phyloP scores from a whole-genome alignment of 2,329 filamentous ascomycete genomes.

The Fonsecaea monophora region DNA sequence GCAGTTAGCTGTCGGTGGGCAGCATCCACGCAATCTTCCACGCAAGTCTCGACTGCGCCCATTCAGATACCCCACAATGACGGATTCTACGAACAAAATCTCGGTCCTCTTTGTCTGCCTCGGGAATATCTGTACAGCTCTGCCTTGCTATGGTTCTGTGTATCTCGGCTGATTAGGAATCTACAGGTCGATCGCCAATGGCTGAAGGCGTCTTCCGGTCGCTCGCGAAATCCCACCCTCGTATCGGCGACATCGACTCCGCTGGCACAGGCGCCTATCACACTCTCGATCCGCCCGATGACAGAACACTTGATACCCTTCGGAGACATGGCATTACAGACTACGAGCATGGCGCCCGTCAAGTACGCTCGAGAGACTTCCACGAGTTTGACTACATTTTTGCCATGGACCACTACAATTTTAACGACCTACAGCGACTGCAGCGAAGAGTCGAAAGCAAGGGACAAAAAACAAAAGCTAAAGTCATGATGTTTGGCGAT shows the following conservation, averaged over 20 bases:
- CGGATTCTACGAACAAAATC: constrained; percentile 45
- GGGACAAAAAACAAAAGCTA: constrained; percentile 50
- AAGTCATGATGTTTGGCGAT: constrained; percentile 83
- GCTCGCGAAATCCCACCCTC: constrained; percentile 58
- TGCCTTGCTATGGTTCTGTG: constrained; percentile 4
- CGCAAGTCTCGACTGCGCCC: constrained; percentile 30
- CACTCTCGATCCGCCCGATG: constrained; percentile 75
- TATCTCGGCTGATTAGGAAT: constrained; percentile 19
- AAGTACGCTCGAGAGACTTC: constrained; percentile 76
- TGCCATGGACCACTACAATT: constrained; percentile 88
- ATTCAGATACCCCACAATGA: constrained; percentile 24
- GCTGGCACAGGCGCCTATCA: constrained; percentile 93
- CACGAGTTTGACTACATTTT: constrained; percentile 89
- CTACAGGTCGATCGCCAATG: constrained; percentile 78
- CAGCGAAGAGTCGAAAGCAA: constrained; percentile 49
- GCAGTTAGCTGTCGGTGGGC: neutral
- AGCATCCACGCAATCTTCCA: constrained; percentile 9
- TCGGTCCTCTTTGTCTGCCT: constrained; percentile 94
- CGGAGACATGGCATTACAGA: constrained; percentile 74
- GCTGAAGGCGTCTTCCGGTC: constrained; percentile 90
- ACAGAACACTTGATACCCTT: constrained; percentile 82
- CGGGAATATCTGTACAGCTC: constrained; percentile 81
- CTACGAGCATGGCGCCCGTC: constrained; percentile 78
- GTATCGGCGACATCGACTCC: constrained; percentile 76
- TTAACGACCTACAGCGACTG: constrained; percentile 62